Percentiles rank a stretch among this genome's conserved stretches.
Evolutionary conservation across 768 basidiomycete genomes (phyloP).

Genomic region (Kwoniella sp.): DNA sequence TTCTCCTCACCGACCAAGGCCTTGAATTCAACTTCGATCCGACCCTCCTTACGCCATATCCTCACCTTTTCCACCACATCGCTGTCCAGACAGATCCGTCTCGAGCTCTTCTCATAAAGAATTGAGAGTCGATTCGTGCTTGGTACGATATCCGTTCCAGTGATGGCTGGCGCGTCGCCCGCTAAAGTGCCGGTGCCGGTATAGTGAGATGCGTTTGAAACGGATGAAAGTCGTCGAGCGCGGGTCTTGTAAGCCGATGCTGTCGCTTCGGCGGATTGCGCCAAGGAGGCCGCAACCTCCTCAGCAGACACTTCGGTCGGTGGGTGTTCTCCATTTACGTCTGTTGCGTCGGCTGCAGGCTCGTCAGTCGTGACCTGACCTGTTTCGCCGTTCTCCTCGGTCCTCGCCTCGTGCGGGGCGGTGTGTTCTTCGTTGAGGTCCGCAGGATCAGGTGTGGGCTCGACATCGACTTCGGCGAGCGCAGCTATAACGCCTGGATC

Average conservation of each 20-base stretch:
- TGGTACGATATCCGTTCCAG: constrained; percentile 25
- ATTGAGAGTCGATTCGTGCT: constrained; percentile 71
- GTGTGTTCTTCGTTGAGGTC: neutral
- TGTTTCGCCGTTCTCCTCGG: neutral
- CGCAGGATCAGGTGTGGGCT: neutral
- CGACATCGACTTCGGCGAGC: too few species aligned
- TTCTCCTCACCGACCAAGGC: constrained; percentile 13
- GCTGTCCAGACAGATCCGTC: constrained; percentile 85
- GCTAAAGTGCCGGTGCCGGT: neutral
- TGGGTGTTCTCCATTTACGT: neutral
- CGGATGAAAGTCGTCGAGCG: constrained; percentile 16
- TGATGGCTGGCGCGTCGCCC: neutral
- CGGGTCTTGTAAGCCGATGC: constrained; percentile 20
- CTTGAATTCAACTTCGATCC: constrained; percentile 74
- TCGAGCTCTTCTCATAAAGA: constrained; percentile 85
- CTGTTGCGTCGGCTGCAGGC: neutral
- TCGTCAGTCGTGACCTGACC: neutral
- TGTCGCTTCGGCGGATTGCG: constrained; percentile 19
- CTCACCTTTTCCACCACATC: constrained; percentile 79
- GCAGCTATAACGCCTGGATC: constrained; percentile 1
- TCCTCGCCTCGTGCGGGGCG: neutral
- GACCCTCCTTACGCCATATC: constrained; percentile 77
- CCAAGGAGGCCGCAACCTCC: constrained; percentile 7
- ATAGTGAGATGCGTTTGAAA: neutral
- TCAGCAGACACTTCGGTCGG: neutral